phyloP scores from a whole-genome alignment of 2,329 filamentous ascomycete species.

The Penicillium sp. region DNA sequence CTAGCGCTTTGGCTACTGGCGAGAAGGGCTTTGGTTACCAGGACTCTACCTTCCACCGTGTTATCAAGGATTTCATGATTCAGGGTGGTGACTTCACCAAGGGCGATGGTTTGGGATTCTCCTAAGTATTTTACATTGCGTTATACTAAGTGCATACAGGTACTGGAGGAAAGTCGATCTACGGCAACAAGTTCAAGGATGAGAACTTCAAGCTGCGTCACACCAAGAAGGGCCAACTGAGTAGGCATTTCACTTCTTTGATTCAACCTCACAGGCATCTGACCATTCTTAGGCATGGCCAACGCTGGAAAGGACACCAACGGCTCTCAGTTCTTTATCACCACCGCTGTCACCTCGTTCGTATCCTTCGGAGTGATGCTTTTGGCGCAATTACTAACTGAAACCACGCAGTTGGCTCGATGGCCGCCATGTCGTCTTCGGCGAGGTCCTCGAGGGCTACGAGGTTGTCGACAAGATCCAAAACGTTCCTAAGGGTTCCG shows the following conservation, averaged over 20 bases:
- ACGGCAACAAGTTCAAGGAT: constrained; percentile 64
- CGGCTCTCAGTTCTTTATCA: constrained; percentile 67
- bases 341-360: constrained; percentile 56
- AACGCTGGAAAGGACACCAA: constrained; percentile 65
- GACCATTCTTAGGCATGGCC: constrained; percentile 55
- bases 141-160: constrained; percentile 37
- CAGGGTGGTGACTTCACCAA: constrained; percentile 68
- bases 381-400: constrained; percentile 5
- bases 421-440: constrained; percentile 65
- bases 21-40: constrained; percentile 68
- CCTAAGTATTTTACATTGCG: not conserved
- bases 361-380: constrained; percentile 5
- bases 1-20: constrained; percentile 59
- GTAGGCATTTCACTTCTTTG: constrained; percentile 27
- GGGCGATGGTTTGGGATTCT: constrained; percentile 50
- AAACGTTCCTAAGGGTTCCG: constrained; percentile 56
- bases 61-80: constrained; percentile 70
- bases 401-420: constrained; percentile 54
- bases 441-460: constrained; percentile 67
- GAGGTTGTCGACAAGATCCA: constrained; percentile 65
- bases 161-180: constrained; percentile 67
- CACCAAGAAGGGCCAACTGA: constrained; percentile 62
- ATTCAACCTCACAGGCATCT: not conserved
- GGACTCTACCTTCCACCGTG: constrained; percentile 66
- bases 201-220: constrained; percentile 72